Percentiles rank a stretch among this genome's conserved stretches.
Conservation (phyloP, 345 rosid genomes). For the Bruguiera sexangula region DNA sequence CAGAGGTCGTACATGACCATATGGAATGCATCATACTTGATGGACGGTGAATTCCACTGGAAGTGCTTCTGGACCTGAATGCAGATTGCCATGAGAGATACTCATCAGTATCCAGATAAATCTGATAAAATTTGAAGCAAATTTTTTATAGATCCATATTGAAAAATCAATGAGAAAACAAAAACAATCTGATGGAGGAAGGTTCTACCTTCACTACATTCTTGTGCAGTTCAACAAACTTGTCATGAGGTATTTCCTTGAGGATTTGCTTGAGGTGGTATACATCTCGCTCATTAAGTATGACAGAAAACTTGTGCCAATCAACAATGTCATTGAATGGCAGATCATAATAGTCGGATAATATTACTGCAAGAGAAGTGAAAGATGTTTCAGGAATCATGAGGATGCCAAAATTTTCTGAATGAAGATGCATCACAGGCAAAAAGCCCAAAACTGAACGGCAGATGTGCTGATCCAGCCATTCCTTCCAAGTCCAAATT, state of each 20-base stretch:
- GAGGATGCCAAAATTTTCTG: neutral
- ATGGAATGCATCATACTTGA: conserved; percentile 78
- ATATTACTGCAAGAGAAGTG: conserved; percentile 16
- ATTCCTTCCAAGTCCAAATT: conserved; percentile 1
- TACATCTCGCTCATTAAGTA: conserved; percentile 17
- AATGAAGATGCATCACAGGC: neutral
- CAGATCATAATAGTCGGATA: conserved; percentile 14
- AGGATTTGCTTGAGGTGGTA: conserved; percentile 9
- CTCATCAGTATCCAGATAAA: neutral
- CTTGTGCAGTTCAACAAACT: conserved; percentile 62
- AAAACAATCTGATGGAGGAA: neutral
- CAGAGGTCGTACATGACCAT: conserved; percentile 96
- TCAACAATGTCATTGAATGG: conserved; percentile 23
- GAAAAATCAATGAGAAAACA: neutral
- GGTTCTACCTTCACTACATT: conserved; percentile 71
- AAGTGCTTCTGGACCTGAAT: conserved; percentile 87
- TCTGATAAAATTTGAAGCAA: neutral
- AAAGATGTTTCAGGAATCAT: neutral
- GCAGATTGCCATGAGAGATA: conserved; percentile 16
- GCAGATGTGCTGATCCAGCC: neutral
- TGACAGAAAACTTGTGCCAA: conserved; percentile 15
- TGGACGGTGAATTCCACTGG: conserved; percentile 87
- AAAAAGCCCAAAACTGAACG: neutral
- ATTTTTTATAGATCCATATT: neutral
- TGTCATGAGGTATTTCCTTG: conserved; percentile 8